Evolutionary conservation across 176 grass and related monocot species (phyloP).

Genomic region (Urochloa ruziziensis): DNA sequence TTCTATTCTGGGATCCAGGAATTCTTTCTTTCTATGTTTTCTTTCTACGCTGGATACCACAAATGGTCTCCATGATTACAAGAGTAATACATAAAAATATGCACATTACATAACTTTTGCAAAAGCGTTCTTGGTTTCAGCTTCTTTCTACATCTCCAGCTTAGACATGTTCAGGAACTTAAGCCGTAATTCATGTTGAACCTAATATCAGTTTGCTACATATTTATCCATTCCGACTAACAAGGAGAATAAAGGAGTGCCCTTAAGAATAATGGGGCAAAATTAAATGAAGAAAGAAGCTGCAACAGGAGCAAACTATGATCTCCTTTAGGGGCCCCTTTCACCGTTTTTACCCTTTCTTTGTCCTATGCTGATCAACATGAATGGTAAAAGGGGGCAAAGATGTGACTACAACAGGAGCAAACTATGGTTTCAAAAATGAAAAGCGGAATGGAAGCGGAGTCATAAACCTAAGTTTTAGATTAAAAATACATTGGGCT

Average conservation of each 20-base stretch:
- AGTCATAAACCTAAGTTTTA: neutral
- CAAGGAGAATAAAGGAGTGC: neutral
- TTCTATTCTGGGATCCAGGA: neutral
- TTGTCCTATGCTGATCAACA: neutral
- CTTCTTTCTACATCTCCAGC: neutral
- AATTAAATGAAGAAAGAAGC: neutral
- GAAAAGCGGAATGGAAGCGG: neutral
- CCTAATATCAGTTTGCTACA: neutral
- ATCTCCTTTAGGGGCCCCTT: too few species aligned
- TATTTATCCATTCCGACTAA: neutral
- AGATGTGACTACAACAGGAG: neutral
- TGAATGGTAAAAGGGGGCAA: neutral
- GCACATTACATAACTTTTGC: neutral
- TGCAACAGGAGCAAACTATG: too few species aligned
- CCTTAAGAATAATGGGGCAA: neutral
- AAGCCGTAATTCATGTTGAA: neutral
- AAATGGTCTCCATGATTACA: constrained; percentile 10
- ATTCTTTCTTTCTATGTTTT: neutral
- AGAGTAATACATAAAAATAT: neutral
- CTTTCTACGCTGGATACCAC: constrained; percentile 7
- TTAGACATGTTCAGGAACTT: neutral
- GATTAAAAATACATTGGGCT: neutral
- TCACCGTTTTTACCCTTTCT: neutral
- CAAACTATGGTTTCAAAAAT: neutral
- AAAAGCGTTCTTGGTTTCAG: neutral